Evolutionary conservation across 352 stramenopile species (phyloP).

Genomic region (Salisapilia sapeloensis): DNA sequence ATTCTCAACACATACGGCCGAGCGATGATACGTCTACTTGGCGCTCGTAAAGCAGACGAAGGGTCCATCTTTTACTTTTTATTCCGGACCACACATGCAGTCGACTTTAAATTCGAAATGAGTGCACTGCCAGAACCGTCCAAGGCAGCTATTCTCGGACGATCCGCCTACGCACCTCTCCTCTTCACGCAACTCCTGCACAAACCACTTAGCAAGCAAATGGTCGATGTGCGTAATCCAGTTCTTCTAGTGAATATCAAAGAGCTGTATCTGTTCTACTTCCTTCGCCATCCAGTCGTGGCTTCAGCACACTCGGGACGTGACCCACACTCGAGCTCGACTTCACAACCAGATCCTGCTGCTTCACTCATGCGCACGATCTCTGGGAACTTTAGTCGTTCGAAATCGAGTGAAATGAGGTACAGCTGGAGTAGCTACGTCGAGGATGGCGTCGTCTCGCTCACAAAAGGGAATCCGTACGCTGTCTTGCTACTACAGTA

Average conservation of each 20-base stretch:
- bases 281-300: slow-evolving; percentile 56
- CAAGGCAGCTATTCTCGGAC: slow-evolving; percentile 56
- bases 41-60: slow-evolving; percentile 35
- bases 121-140: slow-evolving; percentile 67
- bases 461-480: slow-evolving; percentile 66
- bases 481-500: slow-evolving; percentile 76
- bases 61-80: slow-evolving; percentile 70
- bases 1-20: slow-evolving; percentile 27
- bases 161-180: slow-evolving; percentile 37
- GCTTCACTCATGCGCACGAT: slow-evolving; percentile 24
- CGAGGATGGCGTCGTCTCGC: slow-evolving; percentile 33
- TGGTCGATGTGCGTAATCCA: slow-evolving; percentile 49
- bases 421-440: slow-evolving; percentile 62
- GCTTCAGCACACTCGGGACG: slow-evolving; percentile 44
- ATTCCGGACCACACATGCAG: slow-evolving; percentile 50
- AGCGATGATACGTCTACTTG: slow-evolving; percentile 36
- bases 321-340: slow-evolving; percentile 2
- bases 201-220: slow-evolving; percentile 63
- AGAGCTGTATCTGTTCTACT: slow-evolving; percentile 75
- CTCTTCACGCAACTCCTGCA: slow-evolving; percentile 74
- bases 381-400: slow-evolving; percentile 35
- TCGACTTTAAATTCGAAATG: slow-evolving; percentile 69
- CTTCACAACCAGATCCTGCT: background rate
- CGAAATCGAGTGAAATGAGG: slow-evolving; percentile 21
- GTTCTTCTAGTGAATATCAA: slow-evolving; percentile 74